These are phyloP conservation scores for Juncus effusus DNA, from an alignment of 176 grass and related monocot genomes.

Conservation along the genomic window DNA sequence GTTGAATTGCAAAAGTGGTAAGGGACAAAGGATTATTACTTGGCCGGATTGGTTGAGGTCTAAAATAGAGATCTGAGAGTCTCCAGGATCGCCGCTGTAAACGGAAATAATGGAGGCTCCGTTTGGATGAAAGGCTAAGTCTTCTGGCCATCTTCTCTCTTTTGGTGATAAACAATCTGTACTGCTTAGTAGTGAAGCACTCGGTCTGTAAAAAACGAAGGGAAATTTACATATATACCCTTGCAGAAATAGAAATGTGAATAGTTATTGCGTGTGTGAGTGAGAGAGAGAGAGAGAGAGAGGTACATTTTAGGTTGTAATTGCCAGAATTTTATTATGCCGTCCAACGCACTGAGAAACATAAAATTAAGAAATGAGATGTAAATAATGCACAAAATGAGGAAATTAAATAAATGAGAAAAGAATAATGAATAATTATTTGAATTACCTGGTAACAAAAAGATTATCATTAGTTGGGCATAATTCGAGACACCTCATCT, in stretches of 20 bases:
- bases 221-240: neutral
- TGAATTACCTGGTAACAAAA: slow-evolving; percentile 66
- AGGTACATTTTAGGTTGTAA: slow-evolving; percentile 68
- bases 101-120: slow-evolving; percentile 78
- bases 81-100: slow-evolving; percentile 80
- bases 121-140: slow-evolving; percentile 87
- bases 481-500: slow-evolving; percentile 82
- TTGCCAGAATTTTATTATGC: slow-evolving; percentile 76
- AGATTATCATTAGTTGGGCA: slow-evolving; percentile 80
- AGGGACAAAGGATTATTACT: slow-evolving; percentile 50
- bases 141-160: slow-evolving; percentile 89
- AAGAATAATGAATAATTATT: neutral
- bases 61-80: slow-evolving; percentile 79
- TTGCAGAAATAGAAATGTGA: too few relatives aligned
- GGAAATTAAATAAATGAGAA: slow-evolving; percentile 5
- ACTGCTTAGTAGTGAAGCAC: slow-evolving; percentile 56
- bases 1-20: slow-evolving; percentile 7
- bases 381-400: slow-evolving; percentile 21
- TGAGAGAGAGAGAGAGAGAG: slow-evolving; percentile 25
- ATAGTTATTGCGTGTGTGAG: too few relatives aligned
- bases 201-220: slow-evolving; percentile 41
- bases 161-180: slow-evolving; percentile 88
- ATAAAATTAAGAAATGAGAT: slow-evolving; percentile 16
- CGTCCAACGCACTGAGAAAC: slow-evolving; percentile 80
- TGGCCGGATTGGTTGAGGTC: slow-evolving; percentile 76